Conservation (phyloP, 495 filamentous ascomycete genomes). For the Collariella sp. region DNA sequence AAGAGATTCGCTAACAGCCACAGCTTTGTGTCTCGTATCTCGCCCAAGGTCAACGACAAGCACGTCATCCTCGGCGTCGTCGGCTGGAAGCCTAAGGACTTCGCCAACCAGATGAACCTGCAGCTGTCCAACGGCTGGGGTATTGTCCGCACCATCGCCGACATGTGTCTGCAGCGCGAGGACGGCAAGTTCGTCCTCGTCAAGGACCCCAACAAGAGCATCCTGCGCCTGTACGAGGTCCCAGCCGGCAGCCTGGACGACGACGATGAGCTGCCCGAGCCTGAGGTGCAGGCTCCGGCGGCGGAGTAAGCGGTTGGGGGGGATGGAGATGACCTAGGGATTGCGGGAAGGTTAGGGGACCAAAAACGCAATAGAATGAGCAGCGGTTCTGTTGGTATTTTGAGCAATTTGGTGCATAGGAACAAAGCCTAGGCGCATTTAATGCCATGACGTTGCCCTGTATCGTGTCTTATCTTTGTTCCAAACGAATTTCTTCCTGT, state of each 20-base stretch:
- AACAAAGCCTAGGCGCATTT: neutral
- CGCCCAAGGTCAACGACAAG: conserved; percentile 77
- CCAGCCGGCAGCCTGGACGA: conserved; percentile 77
- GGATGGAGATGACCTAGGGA: neutral
- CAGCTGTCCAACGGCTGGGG: conserved; percentile 96
- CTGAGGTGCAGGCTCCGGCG: conserved; percentile 22
- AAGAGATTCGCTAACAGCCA: neutral
- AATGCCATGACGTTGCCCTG: neutral
- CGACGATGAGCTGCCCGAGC: conserved; percentile 33
- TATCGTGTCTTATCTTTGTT: neutral
- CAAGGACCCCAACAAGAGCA: conserved; percentile 92
- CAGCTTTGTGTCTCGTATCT: conserved; percentile 87
- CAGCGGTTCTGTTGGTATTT: too few relatives aligned
- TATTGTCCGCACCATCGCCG: conserved; percentile 93
- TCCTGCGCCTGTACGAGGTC: conserved; percentile 86
- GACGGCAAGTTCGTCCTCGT: conserved; percentile 66
- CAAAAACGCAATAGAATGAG: conserved; percentile 1
- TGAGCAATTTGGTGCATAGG: neutral
- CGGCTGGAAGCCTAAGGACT: conserved; percentile 94
- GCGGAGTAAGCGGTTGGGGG: conserved; percentile 23
- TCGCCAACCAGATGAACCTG: conserved; percentile 95
- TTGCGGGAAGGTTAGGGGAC: neutral
- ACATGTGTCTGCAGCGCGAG: conserved; percentile 68
- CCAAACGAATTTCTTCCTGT: neutral
- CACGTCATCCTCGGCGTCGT: conserved; percentile 94